Conservation (phyloP, 106 monocot species). For the Posidonia australis region DNA sequence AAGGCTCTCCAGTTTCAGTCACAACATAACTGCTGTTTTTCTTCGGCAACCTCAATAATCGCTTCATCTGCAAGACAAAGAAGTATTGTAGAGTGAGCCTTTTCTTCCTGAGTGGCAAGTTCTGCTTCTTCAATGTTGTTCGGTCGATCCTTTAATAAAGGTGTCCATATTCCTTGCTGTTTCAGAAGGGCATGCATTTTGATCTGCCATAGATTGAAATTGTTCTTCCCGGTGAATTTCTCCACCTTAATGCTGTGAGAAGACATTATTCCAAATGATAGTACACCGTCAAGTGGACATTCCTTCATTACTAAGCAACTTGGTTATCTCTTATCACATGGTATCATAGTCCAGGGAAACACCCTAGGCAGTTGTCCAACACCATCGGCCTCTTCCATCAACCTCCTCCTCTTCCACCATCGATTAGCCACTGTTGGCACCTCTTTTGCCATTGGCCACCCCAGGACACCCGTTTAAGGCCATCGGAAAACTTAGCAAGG, state of each 20-base stretch:
- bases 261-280: background rate
- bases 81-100: background rate
- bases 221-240: background rate
- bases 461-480: too few relatives aligned
- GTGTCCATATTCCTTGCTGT: background rate
- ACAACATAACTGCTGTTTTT: background rate
- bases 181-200: background rate
- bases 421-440: too few relatives aligned
- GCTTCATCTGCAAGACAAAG: background rate
- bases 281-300: too few relatives aligned
- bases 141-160: too few relatives aligned
- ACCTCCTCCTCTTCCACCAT: too few relatives aligned
- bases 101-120: background rate
- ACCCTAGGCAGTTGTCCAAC: too few relatives aligned
- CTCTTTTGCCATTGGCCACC: too few relatives aligned
- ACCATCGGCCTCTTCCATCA: too few relatives aligned
- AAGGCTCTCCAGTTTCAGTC: background rate
- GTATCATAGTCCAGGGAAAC: too few relatives aligned
- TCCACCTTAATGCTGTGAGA: background rate
- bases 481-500: too few relatives aligned
- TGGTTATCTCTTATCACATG: too few relatives aligned
- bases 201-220: background rate
- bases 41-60: background rate
- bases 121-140: background rate
- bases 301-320: too few relatives aligned